Conservation (phyloP, 108 stramenopile species). For the Skeletonema tropicum region DNA sequence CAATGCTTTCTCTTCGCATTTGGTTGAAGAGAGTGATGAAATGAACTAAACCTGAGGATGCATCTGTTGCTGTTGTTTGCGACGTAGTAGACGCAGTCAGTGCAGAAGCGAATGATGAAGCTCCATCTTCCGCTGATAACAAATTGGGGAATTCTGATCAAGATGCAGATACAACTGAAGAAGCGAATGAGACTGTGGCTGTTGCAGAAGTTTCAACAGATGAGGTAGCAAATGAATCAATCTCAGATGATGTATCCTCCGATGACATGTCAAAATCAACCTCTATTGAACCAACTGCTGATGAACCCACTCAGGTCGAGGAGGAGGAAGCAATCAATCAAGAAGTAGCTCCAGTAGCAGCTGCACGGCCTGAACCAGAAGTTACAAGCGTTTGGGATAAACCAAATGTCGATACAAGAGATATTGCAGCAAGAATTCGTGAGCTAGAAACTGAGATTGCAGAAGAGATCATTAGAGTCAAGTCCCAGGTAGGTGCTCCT, state of each 20-base stretch:
- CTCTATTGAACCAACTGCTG: background rate
- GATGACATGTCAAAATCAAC: background rate
- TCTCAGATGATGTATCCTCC: background rate
- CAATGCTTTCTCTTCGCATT: slow-evolving; percentile 34
- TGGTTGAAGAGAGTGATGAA: slow-evolving; percentile 19
- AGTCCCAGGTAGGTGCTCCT: background rate
- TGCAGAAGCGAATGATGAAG: background rate
- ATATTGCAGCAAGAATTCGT: background rate
- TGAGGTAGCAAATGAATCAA: background rate
- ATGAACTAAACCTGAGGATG: background rate
- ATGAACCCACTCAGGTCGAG: background rate
- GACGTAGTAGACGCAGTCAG: background rate
- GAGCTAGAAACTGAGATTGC: slow-evolving; percentile 15
- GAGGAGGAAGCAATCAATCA: background rate
- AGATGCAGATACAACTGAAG: background rate
- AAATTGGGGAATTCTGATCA: background rate
- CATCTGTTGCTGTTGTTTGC: background rate
- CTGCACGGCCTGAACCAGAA: background rate
- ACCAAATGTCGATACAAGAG: background rate
- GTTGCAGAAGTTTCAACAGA: background rate
- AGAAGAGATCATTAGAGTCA: slow-evolving; percentile 10
- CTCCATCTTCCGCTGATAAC: background rate
- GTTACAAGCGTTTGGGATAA: slow-evolving; percentile 9
- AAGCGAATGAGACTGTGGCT: background rate
- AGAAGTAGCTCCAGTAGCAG: background rate